These are phyloP conservation scores for Capsicum chinense DNA, from an alignment of 257 asterid genomes.

Conservation along the genomic window DNA sequence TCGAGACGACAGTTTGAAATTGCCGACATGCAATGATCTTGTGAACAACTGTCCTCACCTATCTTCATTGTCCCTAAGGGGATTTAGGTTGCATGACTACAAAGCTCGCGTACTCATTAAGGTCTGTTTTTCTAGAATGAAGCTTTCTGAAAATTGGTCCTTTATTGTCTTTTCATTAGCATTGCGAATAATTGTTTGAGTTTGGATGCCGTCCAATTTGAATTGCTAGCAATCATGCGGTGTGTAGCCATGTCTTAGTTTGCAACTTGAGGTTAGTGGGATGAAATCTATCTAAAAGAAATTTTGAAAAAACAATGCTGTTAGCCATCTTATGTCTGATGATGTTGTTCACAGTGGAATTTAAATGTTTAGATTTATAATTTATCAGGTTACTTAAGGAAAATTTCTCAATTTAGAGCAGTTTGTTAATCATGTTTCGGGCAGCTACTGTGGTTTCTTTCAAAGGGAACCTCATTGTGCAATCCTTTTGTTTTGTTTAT, in stretches of 20 bases:
- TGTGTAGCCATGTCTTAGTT: too few relatives aligned
- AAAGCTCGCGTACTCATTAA: conserved; percentile 67
- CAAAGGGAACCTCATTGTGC: neutral
- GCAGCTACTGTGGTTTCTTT: neutral
- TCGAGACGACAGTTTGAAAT: conserved; percentile 80
- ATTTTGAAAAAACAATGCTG: too few relatives aligned
- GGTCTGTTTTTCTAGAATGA: conserved; percentile 43
- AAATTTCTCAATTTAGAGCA: too few relatives aligned
- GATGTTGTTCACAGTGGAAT: too few relatives aligned
- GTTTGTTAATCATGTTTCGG: too few relatives aligned
- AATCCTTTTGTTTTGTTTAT: neutral
- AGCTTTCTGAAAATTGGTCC: neutral
- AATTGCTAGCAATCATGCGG: too few relatives aligned
- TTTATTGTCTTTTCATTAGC: neutral
- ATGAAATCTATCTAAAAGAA: too few relatives aligned
- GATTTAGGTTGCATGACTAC: conserved; percentile 69
- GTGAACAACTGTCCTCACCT: conserved; percentile 66
- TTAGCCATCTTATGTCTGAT: too few relatives aligned
- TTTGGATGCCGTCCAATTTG: neutral
- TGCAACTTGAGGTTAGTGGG: too few relatives aligned
- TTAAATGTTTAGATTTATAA: too few relatives aligned
- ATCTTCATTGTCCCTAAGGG: conserved; percentile 72
- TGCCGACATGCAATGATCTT: conserved; percentile 65
- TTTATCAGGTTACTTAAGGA: too few relatives aligned
- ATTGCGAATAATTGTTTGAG: neutral